Evolutionary conservation across 148 eudicot genomes (phyloP), one percentile per base, ranked within the genome.

Genomic region (Limonium bicolor): DNA sequence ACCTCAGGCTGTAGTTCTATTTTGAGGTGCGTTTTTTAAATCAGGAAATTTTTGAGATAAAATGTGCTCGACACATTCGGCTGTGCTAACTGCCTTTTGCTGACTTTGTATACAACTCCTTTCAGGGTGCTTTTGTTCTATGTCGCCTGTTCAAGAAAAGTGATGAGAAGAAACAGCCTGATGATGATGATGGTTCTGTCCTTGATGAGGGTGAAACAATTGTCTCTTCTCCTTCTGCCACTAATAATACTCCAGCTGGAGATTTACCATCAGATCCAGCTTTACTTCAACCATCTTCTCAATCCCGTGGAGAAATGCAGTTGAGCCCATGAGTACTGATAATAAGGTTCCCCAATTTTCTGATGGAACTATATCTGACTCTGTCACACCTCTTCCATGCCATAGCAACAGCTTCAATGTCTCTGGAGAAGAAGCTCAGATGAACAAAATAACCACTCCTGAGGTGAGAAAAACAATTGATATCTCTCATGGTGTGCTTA

Each of bases 121-220:
- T 54, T 30, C 64, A 92, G 99, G 73, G 66, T 25, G 65, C 94
- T 21, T 92, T 59, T 69, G 83, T 85, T 41, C 72, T 92, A 5
- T 78, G 88, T 49, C 94, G 94, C 27, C 64, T 92, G 51, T 81
- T 92, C 25, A 82, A 73, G 65, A 92, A 92, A 57, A 44, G 66
- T 5, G 96, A 72, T 22, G 62, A 70, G 12, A 17, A 60, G 40
- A 83, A 52, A 48, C 73, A 35, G 40, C 81, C 73, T 38, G 94
- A 80, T 14, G 60, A 49, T 33, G 49, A 63, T 36, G 95, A 73
- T 21, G 62, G 51, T 56, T 78, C 64, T 36, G 68, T 65, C 59
- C 16, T 36, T 29, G 80, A 73, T 22, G 85, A 74, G 44, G 51
- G 33, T 38, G 85, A 78, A 54, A 60, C 77, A n/a, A 55, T 41